Percentiles rank a stretch among this genome's conserved stretches.
Conservation (phyloP, 192 early-diverging fungal genomes). For the Chytriomyces sp. region DNA sequence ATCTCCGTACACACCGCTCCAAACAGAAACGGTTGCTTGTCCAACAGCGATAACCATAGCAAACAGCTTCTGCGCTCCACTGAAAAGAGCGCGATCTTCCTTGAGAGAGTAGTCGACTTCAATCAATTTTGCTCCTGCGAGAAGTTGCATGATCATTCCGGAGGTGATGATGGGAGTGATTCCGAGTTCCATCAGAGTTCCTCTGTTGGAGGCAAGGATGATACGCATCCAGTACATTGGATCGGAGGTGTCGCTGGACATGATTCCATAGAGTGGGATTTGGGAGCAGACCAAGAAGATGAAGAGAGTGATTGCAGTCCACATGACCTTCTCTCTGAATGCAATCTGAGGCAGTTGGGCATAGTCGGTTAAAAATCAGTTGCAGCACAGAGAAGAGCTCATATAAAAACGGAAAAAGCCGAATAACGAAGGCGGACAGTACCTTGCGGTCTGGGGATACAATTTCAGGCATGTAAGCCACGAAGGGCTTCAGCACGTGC, state of each 20-base stretch:
- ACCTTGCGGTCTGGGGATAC: constrained; percentile 96
- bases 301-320: constrained; percentile 99
- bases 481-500: constrained; percentile 96
- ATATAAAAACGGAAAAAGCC: not conserved
- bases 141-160: constrained; percentile 99
- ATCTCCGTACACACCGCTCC: constrained; percentile 97
- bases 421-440: constrained; percentile 8
- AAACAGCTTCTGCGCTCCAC: constrained; percentile 99
- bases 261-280: constrained; percentile 99
- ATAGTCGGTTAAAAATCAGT: constrained; percentile 20
- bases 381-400: not conserved
- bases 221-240: constrained; percentile 99
- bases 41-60: constrained; percentile 99
- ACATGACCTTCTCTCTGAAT: constrained; percentile 98
- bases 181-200: constrained; percentile 99
- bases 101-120: constrained; percentile 98
- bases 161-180: constrained; percentile 99
- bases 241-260: constrained; percentile 99
- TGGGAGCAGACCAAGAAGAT: constrained; percentile 99
- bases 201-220: constrained; percentile 99
- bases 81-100: constrained; percentile 98
- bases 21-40: constrained; percentile 96
- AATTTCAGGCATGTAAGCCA: constrained; percentile 98
- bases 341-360: constrained; percentile 67
- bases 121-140: constrained; percentile 97